Conservation (phyloP, 768 basidiomycete genomes). For the Panaeolus cyanescens region DNA sequence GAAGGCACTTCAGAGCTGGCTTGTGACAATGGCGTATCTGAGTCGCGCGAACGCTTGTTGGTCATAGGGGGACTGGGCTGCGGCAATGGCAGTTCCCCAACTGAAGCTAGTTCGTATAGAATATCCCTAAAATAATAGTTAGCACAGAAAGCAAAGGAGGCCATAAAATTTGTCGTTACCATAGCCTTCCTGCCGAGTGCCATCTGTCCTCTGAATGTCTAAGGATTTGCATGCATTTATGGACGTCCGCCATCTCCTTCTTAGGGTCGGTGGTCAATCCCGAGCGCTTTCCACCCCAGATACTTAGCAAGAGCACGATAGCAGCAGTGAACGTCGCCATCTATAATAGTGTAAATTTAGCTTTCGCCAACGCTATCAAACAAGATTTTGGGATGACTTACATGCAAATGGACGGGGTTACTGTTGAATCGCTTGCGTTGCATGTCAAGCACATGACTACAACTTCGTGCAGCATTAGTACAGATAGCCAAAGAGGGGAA, state of each 20-base stretch:
- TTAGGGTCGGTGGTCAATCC: slow-evolving; percentile 49
- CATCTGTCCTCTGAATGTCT: slow-evolving; percentile 42
- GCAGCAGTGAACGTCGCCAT: slow-evolving; percentile 46
- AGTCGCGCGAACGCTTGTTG: slow-evolving; percentile 66
- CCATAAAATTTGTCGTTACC: slow-evolving; percentile 28
- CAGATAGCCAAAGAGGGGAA: slow-evolving; percentile 77
- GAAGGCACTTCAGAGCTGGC: slow-evolving; percentile 13
- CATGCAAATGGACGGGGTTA: slow-evolving; percentile 37
- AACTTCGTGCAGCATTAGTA: slow-evolving; percentile 79
- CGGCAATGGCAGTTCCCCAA: slow-evolving; percentile 71
- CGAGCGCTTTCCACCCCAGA: slow-evolving; percentile 63
- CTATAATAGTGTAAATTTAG: slow-evolving; percentile 20
- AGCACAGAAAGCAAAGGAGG: no score
- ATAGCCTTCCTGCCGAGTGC: slow-evolving; percentile 46
- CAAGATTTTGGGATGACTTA: not conserved
- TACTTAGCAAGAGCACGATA: slow-evolving; percentile 64
- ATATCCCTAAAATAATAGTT: slow-evolving; percentile 69
- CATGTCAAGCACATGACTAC: slow-evolving; percentile 75
- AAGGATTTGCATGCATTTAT: slow-evolving; percentile 61
- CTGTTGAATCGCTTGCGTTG: slow-evolving; percentile 38
- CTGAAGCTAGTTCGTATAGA: slow-evolving; percentile 69
- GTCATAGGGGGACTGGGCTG: slow-evolving; percentile 47
- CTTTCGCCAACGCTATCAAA: not conserved
- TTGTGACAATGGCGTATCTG: slow-evolving; percentile 45
- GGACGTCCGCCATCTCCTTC: slow-evolving; percentile 65